These are phyloP conservation scores for Jamesozyma rosinii DNA, from an alignment of 805 yeast species.

Conservation along the genomic window DNA sequence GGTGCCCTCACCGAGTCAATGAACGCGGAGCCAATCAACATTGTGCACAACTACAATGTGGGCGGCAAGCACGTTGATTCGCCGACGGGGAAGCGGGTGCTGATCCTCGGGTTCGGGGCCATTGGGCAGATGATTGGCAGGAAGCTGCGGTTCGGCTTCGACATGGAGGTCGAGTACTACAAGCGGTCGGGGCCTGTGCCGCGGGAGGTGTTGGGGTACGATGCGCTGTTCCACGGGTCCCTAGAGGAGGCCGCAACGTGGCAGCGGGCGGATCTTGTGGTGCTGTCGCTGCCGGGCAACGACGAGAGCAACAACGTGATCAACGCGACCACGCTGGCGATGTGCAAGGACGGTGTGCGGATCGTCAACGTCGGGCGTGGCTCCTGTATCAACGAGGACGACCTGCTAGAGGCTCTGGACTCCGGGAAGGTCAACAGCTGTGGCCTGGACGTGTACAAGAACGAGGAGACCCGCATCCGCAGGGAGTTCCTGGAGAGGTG, in stretches of 20 bases:
- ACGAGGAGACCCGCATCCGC: slow-evolving; percentile 48
- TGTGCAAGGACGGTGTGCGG: slow-evolving; percentile 46
- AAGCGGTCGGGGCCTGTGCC: slow-evolving; percentile 41
- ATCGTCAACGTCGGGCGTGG: slow-evolving; percentile 75
- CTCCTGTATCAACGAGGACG: slow-evolving; percentile 56
- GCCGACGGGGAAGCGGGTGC: slow-evolving; percentile 50
- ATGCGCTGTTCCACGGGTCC: slow-evolving; percentile 36
- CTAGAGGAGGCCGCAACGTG: slow-evolving; percentile 36
- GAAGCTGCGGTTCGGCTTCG: slow-evolving; percentile 43
- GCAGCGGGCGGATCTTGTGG: slow-evolving; percentile 44
- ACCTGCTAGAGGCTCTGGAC: slow-evolving; percentile 49
- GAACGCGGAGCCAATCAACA: slow-evolving; percentile 15
- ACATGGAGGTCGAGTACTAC: slow-evolving; percentile 55
- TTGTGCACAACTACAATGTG: slow-evolving; percentile 36
- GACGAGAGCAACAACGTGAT: slow-evolving; percentile 48
- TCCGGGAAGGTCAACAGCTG: slow-evolving; percentile 53
- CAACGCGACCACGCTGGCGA: slow-evolving; percentile 38
- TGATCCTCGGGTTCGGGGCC: slow-evolving; percentile 66
- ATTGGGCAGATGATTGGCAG: slow-evolving; percentile 60
- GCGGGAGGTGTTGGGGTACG: slow-evolving; percentile 35
- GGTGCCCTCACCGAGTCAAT: no score
- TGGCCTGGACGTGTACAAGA: slow-evolving; percentile 63
- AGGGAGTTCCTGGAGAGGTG: slow-evolving; percentile 42
- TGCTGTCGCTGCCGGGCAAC: slow-evolving; percentile 59
- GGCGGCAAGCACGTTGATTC: slow-evolving; percentile 41